These are phyloP conservation scores for Austroboletus olivaceoglutinosus DNA, from an alignment of 1,284 basidiomycete genomes.

Conservation along the genomic window DNA sequence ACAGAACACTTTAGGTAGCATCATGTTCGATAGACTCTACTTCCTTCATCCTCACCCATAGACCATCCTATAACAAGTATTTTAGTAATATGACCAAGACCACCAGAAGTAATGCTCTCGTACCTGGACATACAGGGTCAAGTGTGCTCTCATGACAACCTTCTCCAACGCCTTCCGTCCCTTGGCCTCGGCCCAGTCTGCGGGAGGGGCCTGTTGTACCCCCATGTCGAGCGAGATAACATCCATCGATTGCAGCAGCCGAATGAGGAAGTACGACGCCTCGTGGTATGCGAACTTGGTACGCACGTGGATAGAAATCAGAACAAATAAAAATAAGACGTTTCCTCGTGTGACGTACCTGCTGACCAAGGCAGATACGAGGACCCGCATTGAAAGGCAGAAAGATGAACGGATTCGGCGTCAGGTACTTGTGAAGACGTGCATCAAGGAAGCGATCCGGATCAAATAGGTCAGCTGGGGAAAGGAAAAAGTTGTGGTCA, in stretches of 20 bases:
- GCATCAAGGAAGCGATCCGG: constrained; percentile 51
- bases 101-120: not conserved
- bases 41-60: constrained; percentile 29
- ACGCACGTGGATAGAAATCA: not conserved
- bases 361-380: constrained; percentile 49
- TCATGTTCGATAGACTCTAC: constrained; percentile 1
- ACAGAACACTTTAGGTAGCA: not conserved
- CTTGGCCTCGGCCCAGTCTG: constrained; percentile 24
- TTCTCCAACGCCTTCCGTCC: constrained; percentile 30
- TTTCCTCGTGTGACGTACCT: constrained; percentile 22
- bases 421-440: constrained; percentile 29
- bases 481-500: not conserved
- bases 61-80: constrained; percentile 13
- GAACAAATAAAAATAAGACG: not conserved
- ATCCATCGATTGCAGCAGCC: constrained; percentile 39
- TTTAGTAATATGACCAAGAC: not conserved
- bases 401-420: constrained; percentile 43
- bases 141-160: constrained; percentile 35
- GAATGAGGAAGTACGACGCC: constrained; percentile 39
- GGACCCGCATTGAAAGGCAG: constrained; percentile 50
- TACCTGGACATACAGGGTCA: constrained; percentile 50
- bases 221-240: constrained; percentile 32
- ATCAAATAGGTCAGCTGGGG: constrained; percentile 43
- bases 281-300: constrained; percentile 41
- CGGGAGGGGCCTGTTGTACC: constrained; percentile 30